These are phyloP conservation scores for Acer yangbiense DNA, from an alignment of 345 rosid genomes.

Conservation along the genomic window DNA sequence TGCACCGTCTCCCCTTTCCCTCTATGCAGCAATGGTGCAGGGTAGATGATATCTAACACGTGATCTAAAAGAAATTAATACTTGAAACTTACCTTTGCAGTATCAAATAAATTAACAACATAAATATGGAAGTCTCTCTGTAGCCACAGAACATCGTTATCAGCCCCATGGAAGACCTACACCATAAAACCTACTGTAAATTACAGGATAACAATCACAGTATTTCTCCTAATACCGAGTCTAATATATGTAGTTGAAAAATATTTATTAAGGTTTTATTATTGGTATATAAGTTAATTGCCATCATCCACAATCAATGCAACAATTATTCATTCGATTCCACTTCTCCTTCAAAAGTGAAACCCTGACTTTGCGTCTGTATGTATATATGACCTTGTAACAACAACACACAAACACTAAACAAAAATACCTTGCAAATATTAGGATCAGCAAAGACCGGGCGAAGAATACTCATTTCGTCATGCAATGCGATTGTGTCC, in stretches of 20 bases:
- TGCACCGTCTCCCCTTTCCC: neutral
- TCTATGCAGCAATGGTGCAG: neutral
- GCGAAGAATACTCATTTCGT: conserved; percentile 63
- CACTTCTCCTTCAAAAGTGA: neutral
- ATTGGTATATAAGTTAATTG: neutral
- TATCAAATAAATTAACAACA: conserved; percentile 90
- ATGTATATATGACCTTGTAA: neutral
- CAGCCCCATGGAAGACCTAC: conserved; percentile 97
- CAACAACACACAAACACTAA: neutral
- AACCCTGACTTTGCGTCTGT: neutral
- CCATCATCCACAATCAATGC: neutral
- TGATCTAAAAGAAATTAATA: neutral
- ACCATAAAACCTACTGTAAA: conserved; percentile 18
- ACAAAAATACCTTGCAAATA: conserved; percentile 72
- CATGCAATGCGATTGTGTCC: conserved; percentile 82
- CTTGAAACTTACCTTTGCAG: conserved; percentile 70
- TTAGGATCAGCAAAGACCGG: conserved; percentile 71
- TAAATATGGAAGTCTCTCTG: conserved; percentile 95
- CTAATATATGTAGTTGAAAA: neutral
- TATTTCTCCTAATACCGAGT: neutral
- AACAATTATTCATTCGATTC: neutral
- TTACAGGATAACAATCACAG: conserved; percentile 2
- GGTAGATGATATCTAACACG: neutral
- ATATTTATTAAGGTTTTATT: neutral
- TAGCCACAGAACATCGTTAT: conserved; percentile 91